phyloP scores from a whole-genome alignment of 108 stramenopile species.

The Stephanodiscus minutulus region DNA sequence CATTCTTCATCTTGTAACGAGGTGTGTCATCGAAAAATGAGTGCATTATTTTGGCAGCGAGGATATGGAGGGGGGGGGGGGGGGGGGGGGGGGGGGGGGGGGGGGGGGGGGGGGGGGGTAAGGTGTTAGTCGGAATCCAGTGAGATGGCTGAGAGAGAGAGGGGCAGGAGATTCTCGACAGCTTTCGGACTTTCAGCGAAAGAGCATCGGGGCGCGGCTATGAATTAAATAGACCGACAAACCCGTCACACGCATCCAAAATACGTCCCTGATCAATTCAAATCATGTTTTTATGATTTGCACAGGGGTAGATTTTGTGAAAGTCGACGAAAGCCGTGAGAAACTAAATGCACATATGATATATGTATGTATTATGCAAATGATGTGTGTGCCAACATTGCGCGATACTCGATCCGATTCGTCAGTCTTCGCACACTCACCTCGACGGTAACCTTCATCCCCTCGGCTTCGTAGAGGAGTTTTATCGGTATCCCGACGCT shows the following conservation, averaged over 20 bases:
- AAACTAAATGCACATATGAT: background rate
- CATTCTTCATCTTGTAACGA: conserved; percentile 80
- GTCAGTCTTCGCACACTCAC: conserved; percentile 40
- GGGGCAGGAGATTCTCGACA: background rate
- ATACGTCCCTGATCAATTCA: conserved; percentile 5
- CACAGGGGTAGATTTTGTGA: background rate
- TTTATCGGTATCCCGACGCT: conserved; percentile 93
- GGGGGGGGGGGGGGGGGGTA: background rate
- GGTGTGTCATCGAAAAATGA: background rate
- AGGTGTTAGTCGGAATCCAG: background rate
- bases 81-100: background rate
- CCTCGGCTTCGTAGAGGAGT: conserved; percentile 94
- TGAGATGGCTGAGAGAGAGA: background rate
- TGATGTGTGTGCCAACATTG: background rate
- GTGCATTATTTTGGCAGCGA: background rate
- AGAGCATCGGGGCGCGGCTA: conserved; percentile 1
- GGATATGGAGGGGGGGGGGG: background rate
- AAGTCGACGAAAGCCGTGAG: conserved; percentile 7
- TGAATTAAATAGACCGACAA: background rate
- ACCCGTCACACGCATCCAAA: conserved; percentile 4
- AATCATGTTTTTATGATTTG: conserved; percentile 5
- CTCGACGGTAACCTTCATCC: conserved; percentile 96
- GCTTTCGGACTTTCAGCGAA: background rate
- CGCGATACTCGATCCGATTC: no score
- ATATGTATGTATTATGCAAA: no score